Percentiles rank a stretch among this genome's conserved stretches.
These are phyloP conservation scores for Trypanosomatidae sp. DNA, from an alignment of 208 protist genomes.

Conservation along the genomic window DNA sequence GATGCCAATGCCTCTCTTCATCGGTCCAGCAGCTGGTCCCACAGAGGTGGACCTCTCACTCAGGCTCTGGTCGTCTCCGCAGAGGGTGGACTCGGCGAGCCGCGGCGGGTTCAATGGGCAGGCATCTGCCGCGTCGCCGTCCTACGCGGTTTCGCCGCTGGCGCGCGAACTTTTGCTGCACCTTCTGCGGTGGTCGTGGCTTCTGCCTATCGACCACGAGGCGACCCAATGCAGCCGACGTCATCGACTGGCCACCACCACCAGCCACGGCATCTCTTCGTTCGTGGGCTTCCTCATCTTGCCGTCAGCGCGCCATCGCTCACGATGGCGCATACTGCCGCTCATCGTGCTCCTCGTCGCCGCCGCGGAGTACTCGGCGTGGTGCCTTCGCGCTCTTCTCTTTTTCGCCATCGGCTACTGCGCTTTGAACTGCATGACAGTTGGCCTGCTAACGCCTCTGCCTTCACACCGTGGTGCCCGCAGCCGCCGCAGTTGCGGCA, in stretches of 20 bases:
- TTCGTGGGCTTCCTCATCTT: background rate
- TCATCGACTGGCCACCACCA: background rate
- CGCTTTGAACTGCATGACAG: constrained; percentile 3
- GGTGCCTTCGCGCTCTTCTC: constrained; percentile 5
- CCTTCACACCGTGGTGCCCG: constrained; percentile 9
- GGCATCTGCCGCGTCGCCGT: background rate
- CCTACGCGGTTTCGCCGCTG: constrained; percentile 50
- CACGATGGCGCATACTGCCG: constrained; percentile 1
- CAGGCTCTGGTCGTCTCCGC: background rate
- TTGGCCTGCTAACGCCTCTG: constrained; percentile 10
- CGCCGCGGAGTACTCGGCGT: constrained; percentile 3
- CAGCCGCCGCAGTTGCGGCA: background rate
- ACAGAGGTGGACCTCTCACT: constrained; percentile 20
- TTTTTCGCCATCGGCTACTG: background rate
- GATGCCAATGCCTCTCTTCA: constrained; percentile 43
- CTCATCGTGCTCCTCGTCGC: constrained; percentile 9
- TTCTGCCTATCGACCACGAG: constrained; percentile 53
- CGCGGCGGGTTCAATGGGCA: background rate
- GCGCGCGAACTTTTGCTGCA: constrained; percentile 54
- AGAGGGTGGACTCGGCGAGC: background rate
- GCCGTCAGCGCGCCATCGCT: background rate
- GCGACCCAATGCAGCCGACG: constrained; percentile 2
- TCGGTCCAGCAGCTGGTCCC: constrained; percentile 12
- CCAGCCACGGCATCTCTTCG: background rate
- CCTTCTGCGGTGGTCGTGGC: constrained; percentile 55